Conservation (phyloP, 805 yeast species). For the Kuraishia ogatae region DNA sequence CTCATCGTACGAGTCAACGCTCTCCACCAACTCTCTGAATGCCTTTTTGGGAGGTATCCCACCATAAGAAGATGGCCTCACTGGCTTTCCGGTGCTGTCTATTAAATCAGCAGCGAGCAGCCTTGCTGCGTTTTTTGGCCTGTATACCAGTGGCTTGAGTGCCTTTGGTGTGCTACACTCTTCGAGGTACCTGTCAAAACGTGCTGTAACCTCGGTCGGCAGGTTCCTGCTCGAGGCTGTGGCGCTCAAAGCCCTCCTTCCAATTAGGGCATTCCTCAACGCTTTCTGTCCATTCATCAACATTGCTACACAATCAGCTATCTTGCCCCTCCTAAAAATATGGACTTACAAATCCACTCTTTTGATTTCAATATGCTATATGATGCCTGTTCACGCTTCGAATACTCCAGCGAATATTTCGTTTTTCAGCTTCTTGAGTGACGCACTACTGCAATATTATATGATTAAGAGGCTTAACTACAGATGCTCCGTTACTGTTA, state of each 20-base stretch:
- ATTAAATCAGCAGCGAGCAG: conserved; percentile 9
- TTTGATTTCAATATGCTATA: too few relatives aligned
- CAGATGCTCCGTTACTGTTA: too few relatives aligned
- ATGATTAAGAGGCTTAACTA: neutral
- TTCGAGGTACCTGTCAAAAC: neutral
- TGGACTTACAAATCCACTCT: too few relatives aligned
- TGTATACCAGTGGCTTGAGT: conserved; percentile 6
- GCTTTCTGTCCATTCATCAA: neutral
- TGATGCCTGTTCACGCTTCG: neutral
- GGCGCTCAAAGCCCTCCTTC: neutral
- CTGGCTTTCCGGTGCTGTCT: conserved; percentile 7
- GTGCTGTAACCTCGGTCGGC: neutral
- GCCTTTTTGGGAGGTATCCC: conserved; percentile 5
- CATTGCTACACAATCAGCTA: neutral
- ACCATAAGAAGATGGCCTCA: conserved; percentile 4
- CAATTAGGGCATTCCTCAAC: neutral
- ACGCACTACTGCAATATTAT: neutral
- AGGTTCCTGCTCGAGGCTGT: neutral
- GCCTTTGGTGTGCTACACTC: conserved; percentile 5
- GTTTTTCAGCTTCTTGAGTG: neutral
- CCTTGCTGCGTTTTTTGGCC: conserved; percentile 7
- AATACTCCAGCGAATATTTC: neutral
- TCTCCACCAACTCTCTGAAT: conserved; percentile 4
- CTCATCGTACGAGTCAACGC: conserved; percentile 6
- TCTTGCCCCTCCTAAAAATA: too few relatives aligned